Conservation (phyloP, 176 grass and related monocot genomes). For the Bromus sterilis region DNA sequence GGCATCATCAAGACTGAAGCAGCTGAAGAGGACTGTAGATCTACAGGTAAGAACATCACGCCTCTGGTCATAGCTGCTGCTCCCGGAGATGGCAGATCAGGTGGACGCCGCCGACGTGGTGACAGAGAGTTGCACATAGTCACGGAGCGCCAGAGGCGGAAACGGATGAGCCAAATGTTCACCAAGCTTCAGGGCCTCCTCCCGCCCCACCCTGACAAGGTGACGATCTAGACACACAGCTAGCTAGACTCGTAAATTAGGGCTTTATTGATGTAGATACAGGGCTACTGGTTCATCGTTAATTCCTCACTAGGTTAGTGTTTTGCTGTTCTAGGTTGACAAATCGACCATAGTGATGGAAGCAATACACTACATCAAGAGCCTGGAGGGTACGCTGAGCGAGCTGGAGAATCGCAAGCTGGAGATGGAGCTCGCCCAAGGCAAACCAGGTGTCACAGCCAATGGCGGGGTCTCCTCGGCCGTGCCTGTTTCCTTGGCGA, state of each 20-base stretch:
- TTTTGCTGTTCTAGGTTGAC: slow-evolving; percentile 25
- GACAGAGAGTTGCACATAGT: background rate
- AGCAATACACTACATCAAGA: slow-evolving; percentile 57
- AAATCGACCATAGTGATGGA: slow-evolving; percentile 53
- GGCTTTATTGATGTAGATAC: background rate
- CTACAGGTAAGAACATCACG: background rate
- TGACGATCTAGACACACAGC: background rate
- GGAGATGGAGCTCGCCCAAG: background rate
- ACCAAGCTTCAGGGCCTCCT: slow-evolving; percentile 29
- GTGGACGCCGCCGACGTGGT: background rate
- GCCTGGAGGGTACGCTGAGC: slow-evolving; percentile 24
- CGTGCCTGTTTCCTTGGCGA: background rate
- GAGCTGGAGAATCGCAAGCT: slow-evolving; percentile 41
- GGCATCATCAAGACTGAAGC: background rate
- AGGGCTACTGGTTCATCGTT: background rate
- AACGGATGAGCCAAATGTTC: slow-evolving; percentile 35
- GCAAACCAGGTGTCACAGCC: background rate
- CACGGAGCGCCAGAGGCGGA: slow-evolving; percentile 39
- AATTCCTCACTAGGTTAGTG: background rate
- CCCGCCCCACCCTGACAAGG: slow-evolving; percentile 26
- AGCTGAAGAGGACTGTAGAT: background rate
- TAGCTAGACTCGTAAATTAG: background rate
- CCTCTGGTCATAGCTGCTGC: background rate
- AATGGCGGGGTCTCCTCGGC: background rate
- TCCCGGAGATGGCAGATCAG: background rate